Evolutionary conservation across 1,284 basidiomycete genomes (phyloP).

Genomic region (Apiotrichum akiyoshidainum): DNA sequence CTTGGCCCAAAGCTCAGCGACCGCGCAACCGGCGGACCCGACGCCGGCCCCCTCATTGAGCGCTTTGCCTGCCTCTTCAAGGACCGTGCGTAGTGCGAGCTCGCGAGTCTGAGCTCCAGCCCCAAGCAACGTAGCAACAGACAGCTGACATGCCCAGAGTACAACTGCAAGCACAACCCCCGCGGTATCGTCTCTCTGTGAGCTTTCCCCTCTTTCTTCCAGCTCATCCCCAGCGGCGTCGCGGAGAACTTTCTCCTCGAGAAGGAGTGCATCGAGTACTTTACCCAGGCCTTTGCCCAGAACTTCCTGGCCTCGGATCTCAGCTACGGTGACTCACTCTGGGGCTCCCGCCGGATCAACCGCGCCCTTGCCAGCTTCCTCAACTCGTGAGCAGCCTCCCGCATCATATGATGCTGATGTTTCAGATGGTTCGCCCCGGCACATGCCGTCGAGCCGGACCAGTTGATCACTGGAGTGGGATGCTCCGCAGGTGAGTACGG

Average conservation of each 20-base stretch:
- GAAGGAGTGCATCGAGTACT: conserved; percentile 44
- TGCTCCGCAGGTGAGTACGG: conserved; percentile 37
- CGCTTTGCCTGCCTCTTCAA: conserved; percentile 47
- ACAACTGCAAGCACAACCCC: conserved; percentile 44
- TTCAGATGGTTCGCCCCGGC: conserved; percentile 36
- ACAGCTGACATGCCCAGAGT: conserved; percentile 29
- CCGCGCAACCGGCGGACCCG: conserved; percentile 45
- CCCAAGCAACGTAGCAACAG: too few relatives aligned
- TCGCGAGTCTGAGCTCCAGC: background rate
- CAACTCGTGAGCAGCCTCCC: conserved; percentile 30
- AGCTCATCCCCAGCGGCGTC: conserved; percentile 40
- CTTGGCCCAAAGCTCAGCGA: conserved; percentile 43
- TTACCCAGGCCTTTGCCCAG: conserved; percentile 35
- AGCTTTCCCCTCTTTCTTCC: background rate
- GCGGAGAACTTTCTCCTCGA: conserved; percentile 52
- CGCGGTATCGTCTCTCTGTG: conserved; percentile 50
- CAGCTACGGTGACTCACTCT: conserved; percentile 47
- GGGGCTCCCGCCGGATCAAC: conserved; percentile 46
- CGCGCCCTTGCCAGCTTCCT: conserved; percentile 39
- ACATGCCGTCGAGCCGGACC: conserved; percentile 35
- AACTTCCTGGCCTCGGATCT: conserved; percentile 38
- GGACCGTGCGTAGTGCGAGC: conserved; percentile 34
- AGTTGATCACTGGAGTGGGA: conserved; percentile 44
- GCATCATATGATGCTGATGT: background rate
- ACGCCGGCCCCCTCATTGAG: conserved; percentile 48